A percentile compares a stretch with the other conserved stretches of the same genome.
phyloP scores from a whole-genome alignment of 1,284 basidiomycete species.

The Porodaedalea pini region DNA sequence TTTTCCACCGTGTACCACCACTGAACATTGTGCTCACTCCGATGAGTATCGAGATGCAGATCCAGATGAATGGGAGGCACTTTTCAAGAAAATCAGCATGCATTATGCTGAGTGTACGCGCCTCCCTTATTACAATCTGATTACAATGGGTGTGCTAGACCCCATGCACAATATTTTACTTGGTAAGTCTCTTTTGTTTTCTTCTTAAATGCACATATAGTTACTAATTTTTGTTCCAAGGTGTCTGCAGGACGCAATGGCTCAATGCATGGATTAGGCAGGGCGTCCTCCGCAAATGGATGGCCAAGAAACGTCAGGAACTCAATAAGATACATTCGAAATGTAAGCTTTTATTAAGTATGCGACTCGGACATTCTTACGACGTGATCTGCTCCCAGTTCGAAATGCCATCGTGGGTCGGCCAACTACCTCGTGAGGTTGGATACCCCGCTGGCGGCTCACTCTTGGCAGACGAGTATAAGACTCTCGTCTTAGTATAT shows the following conservation, averaged over 20 bases:
- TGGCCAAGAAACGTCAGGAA: constrained; percentile 7
- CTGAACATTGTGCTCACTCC: not conserved
- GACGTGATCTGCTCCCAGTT: not conserved
- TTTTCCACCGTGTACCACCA: not conserved
- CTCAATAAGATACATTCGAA: constrained; percentile 17
- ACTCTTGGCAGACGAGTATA: constrained; percentile 17
- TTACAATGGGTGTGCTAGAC: constrained; percentile 19
- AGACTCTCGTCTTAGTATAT: constrained; percentile 7
- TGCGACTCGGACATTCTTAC: not conserved
- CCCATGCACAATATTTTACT: constrained; percentile 24
- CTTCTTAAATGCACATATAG: not conserved
- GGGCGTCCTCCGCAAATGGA: constrained; percentile 3
- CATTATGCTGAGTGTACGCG: constrained; percentile 12
- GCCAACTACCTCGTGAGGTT: constrained; percentile 10
- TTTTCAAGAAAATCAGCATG: constrained; percentile 10
- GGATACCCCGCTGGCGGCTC: constrained; percentile 18
- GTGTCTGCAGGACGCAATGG: constrained; percentile 20
- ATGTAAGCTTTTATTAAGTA: not conserved
- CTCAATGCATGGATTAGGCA: constrained; percentile 16
- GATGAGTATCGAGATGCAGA: not conserved
- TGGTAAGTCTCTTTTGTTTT: constrained; percentile 7
- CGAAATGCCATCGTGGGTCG: constrained; percentile 15
- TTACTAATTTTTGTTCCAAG: not conserved
- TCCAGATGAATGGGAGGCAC: not conserved
- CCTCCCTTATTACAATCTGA: constrained; percentile 21